phyloP scores from a whole-genome alignment of 106 monocot species.

The Allium fistulosum region DNA sequence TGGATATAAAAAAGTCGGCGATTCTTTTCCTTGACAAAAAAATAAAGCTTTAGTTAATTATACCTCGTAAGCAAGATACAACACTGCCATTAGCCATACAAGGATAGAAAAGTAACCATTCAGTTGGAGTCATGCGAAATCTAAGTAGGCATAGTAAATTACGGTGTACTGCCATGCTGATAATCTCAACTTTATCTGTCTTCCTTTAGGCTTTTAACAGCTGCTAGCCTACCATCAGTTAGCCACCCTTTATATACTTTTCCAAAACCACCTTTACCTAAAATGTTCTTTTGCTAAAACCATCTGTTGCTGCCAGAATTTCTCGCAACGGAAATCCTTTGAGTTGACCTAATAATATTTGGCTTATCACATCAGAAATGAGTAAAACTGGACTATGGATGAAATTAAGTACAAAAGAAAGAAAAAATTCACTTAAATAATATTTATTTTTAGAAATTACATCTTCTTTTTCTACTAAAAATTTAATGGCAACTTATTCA shows the following conservation, averaged over 20 bases:
- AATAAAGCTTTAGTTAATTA: not conserved
- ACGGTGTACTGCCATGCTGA: constrained; percentile 44
- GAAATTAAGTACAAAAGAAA: too few relatives aligned
- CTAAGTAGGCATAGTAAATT: constrained; percentile 27
- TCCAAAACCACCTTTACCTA: constrained; percentile 18
- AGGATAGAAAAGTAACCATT: constrained; percentile 35
- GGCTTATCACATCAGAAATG: too few relatives aligned
- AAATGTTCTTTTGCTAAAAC: constrained; percentile 26
- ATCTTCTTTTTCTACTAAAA: too few relatives aligned
- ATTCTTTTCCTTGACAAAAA: not conserved
- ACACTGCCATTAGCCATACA: constrained; percentile 45
- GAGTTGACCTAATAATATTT: constrained; percentile 34
- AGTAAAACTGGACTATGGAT: too few relatives aligned
- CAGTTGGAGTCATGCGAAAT: constrained; percentile 35
- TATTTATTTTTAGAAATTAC: too few relatives aligned
- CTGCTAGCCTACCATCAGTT: constrained; percentile 25
- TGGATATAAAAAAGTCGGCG: not conserved
- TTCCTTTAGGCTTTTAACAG: constrained; percentile 40
- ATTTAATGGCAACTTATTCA: too few relatives aligned
- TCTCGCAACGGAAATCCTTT: constrained; percentile 33
- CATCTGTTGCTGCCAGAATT: constrained; percentile 35
- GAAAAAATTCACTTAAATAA: too few relatives aligned
- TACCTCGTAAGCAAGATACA: constrained; percentile 37
- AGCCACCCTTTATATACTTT: constrained; percentile 19
- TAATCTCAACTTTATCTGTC: constrained; percentile 36